phyloP scores from a whole-genome alignment of 331 rosid species.

The Acacia pycnantha region DNA sequence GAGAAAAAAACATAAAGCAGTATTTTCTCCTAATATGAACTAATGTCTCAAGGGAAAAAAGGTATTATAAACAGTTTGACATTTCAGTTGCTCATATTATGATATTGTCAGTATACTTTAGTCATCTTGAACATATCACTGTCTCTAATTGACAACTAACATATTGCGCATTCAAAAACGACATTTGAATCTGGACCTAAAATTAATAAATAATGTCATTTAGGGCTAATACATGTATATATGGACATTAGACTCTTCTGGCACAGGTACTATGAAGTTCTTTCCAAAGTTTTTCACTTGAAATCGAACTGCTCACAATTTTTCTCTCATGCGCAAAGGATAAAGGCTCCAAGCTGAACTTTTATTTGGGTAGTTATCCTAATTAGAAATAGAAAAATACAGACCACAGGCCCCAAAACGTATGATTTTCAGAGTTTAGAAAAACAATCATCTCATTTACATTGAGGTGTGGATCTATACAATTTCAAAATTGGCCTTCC shows the following conservation, averaged over 20 bases:
- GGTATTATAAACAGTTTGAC: not conserved
- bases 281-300: not conserved
- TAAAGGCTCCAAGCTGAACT: not conserved
- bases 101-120: not conserved
- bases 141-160: not conserved
- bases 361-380: not conserved
- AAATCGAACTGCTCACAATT: not conserved
- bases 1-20: not conserved
- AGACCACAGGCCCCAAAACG: not conserved
- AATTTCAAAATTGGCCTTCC: not conserved
- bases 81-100: not conserved
- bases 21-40: not conserved
- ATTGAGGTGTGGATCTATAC: not conserved
- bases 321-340: not conserved
- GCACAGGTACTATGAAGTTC: not conserved
- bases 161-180: not conserved
- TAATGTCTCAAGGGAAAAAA: not conserved
- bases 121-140: not conserved
- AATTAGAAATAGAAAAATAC: not conserved
- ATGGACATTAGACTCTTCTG: not conserved
- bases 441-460: not conserved
- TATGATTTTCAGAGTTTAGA: not conserved
- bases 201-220: not conserved
- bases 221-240: not conserved
- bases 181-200: not conserved